Evolutionary conservation across 106 monocot species (phyloP).

Genomic region (Cymbidium sinense): DNA sequence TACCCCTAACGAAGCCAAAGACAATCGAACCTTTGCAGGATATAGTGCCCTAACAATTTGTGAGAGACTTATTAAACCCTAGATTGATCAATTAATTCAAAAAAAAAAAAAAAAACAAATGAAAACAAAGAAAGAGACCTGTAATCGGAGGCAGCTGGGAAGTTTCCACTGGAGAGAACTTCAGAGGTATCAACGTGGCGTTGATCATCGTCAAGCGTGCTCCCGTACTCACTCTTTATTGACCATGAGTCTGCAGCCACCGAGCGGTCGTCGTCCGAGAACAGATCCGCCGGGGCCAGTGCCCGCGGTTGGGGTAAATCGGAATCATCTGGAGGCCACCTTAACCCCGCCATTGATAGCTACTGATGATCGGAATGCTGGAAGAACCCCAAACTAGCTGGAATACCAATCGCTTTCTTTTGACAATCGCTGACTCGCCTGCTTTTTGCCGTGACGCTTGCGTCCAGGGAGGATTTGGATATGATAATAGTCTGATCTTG

Average conservation of each 20-base stretch:
- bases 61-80: no score
- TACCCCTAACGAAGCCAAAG: no score
- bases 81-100: neutral
- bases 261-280: constrained; percentile 94
- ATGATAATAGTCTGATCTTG: no score
- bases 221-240: constrained; percentile 95
- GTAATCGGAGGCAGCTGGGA: constrained; percentile 77
- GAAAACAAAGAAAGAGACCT: constrained; percentile 27
- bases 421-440: neutral
- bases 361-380: neutral
- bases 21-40: no score
- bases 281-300: constrained; percentile 28
- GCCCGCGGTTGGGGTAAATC: constrained; percentile 23
- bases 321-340: constrained; percentile 53
- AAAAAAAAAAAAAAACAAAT: neutral
- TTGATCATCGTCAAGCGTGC: constrained; percentile 90
- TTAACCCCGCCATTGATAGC: constrained; percentile 35
- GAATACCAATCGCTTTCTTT: neutral
- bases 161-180: constrained; percentile 44
- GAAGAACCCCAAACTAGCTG: neutral
- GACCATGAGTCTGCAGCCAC: constrained; percentile 98
- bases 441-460: neutral
- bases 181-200: constrained; percentile 78
- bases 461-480: no score
- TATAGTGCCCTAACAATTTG: no score